Evolutionary conservation across 768 basidiomycete species (phyloP), one percentile per base, ranked within the genome.

Genomic region (Cystobasidium ongulense): DNA sequence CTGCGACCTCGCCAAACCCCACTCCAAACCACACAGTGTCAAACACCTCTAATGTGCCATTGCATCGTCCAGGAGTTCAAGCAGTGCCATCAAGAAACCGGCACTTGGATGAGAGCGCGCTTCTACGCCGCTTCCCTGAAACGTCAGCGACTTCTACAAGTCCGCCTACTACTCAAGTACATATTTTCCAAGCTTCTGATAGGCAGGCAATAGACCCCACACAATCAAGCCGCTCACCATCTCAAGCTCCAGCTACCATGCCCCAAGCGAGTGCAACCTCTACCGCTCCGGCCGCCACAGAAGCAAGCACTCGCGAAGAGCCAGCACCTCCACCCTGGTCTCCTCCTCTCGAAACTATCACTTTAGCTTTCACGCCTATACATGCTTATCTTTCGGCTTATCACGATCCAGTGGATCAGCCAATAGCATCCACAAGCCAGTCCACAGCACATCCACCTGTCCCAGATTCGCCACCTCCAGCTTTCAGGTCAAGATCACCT

Each of bases 381-480:
- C 68, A 71, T 41, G 68, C 68, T 29, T 71, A 71, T 31, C 36
- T 71, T 5, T 59, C 57, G 15, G 68, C 68, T 29, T 52, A 71
- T 54, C 54, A 54, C 31, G 68, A 71, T 36, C 33, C 68, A 50
- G 36, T 27, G 38, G 65, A 67, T 29, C 36, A 53, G 27, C 11
- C 66, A 17, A 3, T 18, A 35, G 21, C 66, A 4, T 2, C 46
- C 11, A 29, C 35, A n/a, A 7, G 15, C 21, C 31, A 64, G 17
- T 15, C 17, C 36, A 8, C 46, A n/a, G 15, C 46, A 8, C 46
- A 21, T 8, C 33, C 63, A 5, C 33, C 38, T 7, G 31, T 67
- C 18, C 68, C 68, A 8, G 43, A 71, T 27, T 71, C 68, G 13
- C 68, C 68, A n/a, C 68, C 68, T 8, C 68, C 68, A 59, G 68